phyloP scores from a whole-genome alignment of 306 rosid species.

The Inga oerstediana region DNA sequence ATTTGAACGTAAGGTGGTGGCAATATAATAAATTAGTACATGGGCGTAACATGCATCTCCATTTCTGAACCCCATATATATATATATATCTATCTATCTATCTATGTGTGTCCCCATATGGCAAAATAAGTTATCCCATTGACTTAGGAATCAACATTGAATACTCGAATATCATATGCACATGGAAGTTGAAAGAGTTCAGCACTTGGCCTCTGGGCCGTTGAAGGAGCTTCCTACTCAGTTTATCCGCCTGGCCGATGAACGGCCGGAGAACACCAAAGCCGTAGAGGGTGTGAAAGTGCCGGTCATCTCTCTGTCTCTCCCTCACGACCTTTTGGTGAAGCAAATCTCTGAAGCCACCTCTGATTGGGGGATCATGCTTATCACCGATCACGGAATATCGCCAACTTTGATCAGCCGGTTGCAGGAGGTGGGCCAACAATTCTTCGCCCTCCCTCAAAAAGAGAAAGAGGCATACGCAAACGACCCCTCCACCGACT shows the following conservation, averaged over 20 bases:
- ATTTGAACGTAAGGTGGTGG: no score
- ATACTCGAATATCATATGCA: no score
- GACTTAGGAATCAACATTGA: no score
- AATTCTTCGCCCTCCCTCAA: conserved; percentile 56
- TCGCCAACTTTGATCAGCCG: conserved; percentile 42
- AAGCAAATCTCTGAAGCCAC: conserved; percentile 37
- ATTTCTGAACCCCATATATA: no score
- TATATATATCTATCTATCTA: no score
- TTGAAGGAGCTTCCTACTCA: conserved; percentile 37
- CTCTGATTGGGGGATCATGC: conserved; percentile 56
- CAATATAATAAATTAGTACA: no score
- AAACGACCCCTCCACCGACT: conserved; percentile 55
- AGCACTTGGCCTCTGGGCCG: conserved; percentile 19
- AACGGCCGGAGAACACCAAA: conserved; percentile 42
- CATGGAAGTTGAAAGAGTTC: conserved; percentile 40
- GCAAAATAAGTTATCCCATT: no score
- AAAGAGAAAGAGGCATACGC: conserved; percentile 60
- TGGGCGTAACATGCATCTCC: no score
- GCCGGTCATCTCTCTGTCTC: conserved; percentile 39
- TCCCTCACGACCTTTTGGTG: conserved; percentile 24
- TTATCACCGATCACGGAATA: conserved; percentile 56
- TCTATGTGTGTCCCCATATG: no score
- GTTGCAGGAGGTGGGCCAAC: conserved; percentile 50
- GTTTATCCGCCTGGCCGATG: conserved; percentile 36
- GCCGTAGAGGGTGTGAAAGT: conserved; percentile 37